Evolutionary conservation across 1,284 basidiomycete genomes (phyloP), one percentile per base, ranked within the genome.

Genomic region (Cystobasidium slooffiae): DNA sequence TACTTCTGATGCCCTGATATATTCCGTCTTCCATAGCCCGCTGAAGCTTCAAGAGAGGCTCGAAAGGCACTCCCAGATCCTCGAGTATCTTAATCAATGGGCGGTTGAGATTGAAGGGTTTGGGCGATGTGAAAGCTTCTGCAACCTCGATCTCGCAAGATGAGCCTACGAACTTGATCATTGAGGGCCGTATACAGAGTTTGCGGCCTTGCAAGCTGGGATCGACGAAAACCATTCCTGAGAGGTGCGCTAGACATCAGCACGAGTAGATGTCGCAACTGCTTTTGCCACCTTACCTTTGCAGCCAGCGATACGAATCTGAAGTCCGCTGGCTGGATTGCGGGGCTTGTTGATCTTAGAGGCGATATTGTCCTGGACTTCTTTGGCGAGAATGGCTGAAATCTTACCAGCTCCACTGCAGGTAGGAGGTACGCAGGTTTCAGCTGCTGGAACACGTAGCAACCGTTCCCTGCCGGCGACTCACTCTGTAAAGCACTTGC

Each of bases 21-120:
- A 66, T 47, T 9, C 49, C 51, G n/a, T 22, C 16, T 43, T 52
- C 64, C 39, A 43, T 47, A 14, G 51, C 31, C 8, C 64, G n/a
- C 39, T 66, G 64, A n/a, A 66, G 39, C 39, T 43, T 43, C 8
- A 66, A 41, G 5, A 66, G n/a, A 12, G 37, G 37, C 14, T 52
- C 64, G 20, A 66, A 66, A 53, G 52, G 67, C 6, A 68, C 67
- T 4, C 67, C 67, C 6, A 56, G 53, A 39, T 68, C 67, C 37
- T 68, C 67, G 20, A 68, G 22, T 43, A 68, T 68, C 20, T 68
- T 52, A 37, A 68, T 68, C 37, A 68, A 20, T 24, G 67, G 67
- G 24, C 56, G 51, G 46, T 68, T 68, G 37, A 68, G 37, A 18
- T 59, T 58, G 53, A 68, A 68, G 14, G 52, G n/a, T 24, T 68